phyloP scores from a whole-genome alignment of 768 basidiomycete genomes.

The Xanthoconium stramineum region DNA sequence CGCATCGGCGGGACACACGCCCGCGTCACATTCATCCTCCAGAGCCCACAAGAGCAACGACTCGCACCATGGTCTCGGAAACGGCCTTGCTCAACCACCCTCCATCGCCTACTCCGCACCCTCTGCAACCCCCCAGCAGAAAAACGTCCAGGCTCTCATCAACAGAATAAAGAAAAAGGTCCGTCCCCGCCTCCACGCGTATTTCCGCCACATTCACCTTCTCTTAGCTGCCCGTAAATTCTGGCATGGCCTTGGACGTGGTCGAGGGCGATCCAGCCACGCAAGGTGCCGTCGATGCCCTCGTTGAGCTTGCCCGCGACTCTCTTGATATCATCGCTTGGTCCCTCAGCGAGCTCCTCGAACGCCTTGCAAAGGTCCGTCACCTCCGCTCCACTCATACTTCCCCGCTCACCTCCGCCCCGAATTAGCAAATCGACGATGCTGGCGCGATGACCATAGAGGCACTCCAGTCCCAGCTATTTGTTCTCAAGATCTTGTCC shows the following conservation, averaged over 20 bases:
- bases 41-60: conserved; percentile 64
- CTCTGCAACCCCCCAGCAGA: conserved; percentile 66
- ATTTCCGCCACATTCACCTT: not conserved
- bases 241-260: conserved; percentile 67
- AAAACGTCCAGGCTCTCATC: conserved; percentile 76
- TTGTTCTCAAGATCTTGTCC: conserved; percentile 77
- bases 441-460: conserved; percentile 58
- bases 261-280: conserved; percentile 76
- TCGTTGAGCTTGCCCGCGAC: conserved; percentile 76
- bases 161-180: conserved; percentile 82
- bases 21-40: conserved; percentile 35
- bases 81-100: conserved; percentile 31
- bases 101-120: conserved; percentile 37
- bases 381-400: not conserved
- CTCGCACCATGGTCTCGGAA: conserved; percentile 45
- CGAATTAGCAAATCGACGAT: conserved; percentile 49
- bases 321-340: conserved; percentile 79
- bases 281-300: conserved; percentile 70
- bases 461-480: conserved; percentile 82
- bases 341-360: conserved; percentile 72
- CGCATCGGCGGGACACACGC: conserved; percentile 46
- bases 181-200: conserved; percentile 14
- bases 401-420: conserved; percentile 11
- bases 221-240: conserved; percentile 77
- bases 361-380: conserved; percentile 71